A percentile compares a stretch with the other conserved stretches of the same genome.
phyloP scores from a whole-genome alignment of 2,329 filamentous ascomycete species.

The Penicillium janthinellum region DNA sequence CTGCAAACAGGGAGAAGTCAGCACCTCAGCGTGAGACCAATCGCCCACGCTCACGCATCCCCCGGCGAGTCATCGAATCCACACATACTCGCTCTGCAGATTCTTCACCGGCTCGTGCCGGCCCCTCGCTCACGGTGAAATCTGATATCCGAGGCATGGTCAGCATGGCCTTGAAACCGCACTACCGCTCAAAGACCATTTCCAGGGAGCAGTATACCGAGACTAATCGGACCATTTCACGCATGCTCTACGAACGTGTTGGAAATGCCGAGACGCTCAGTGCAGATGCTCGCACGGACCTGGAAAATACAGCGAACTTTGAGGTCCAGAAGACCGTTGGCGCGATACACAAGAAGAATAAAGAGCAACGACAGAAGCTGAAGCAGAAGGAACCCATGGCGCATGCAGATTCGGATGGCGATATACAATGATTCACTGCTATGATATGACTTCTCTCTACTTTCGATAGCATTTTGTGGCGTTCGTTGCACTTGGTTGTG shows the following conservation, averaged over 20 bases:
- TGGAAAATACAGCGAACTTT: slow-evolving; percentile 74
- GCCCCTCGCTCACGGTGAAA: slow-evolving; percentile 79
- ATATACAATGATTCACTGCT: slow-evolving; percentile 21
- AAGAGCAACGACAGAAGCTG: slow-evolving; percentile 13
- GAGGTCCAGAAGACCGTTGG: slow-evolving; percentile 77
- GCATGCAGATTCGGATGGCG: slow-evolving; percentile 21
- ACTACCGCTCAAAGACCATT: slow-evolving; percentile 77
- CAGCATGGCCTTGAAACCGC: slow-evolving; percentile 75
- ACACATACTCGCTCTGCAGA: slow-evolving; percentile 55
- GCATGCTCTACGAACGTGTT: slow-evolving; percentile 76
- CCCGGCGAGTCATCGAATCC: slow-evolving; percentile 24
- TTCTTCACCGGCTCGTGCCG: slow-evolving; percentile 66
- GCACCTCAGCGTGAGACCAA: slow-evolving; percentile 14
- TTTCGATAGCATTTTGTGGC: neutral
- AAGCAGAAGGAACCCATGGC: slow-evolving; percentile 26
- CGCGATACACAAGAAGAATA: slow-evolving; percentile 27
- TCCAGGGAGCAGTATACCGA: slow-evolving; percentile 87
- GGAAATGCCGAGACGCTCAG: slow-evolving; percentile 61
- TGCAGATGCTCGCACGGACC: slow-evolving; percentile 65
- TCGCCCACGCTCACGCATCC: slow-evolving; percentile 29
- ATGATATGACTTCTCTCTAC: slow-evolving; percentile 11
- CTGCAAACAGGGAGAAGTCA: slow-evolving; percentile 11
- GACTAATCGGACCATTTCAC: slow-evolving; percentile 88
- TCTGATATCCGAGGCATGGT: slow-evolving; percentile 88
- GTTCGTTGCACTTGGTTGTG: neutral